A percentile compares a stretch with the other conserved stretches of the same genome.
phyloP scores from a whole-genome alignment of 1,284 basidiomycete species.

The Mycena sp. region DNA sequence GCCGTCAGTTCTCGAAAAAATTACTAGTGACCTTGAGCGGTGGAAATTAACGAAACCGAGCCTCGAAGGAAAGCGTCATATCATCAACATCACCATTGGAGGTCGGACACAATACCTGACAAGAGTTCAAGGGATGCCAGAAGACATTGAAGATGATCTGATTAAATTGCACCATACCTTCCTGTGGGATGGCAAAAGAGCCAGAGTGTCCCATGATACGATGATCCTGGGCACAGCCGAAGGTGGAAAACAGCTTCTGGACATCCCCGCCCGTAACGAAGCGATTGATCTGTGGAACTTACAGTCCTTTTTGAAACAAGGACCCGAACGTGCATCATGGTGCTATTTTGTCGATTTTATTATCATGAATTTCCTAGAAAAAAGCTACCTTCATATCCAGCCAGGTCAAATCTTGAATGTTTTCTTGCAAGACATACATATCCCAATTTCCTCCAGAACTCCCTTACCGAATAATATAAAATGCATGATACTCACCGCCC shows the following conservation, averaged over 20 bases:
- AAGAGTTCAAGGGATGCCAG: conserved; percentile 14
- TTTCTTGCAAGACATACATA: no score
- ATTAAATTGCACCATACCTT: neutral
- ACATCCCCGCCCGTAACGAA: conserved; percentile 5
- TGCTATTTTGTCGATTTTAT: conserved; percentile 7
- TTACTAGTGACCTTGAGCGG: conserved; percentile 12
- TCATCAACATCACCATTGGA: conserved; percentile 25
- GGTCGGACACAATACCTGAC: conserved; percentile 35
- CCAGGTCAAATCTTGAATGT: no score
- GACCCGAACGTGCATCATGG: conserved; percentile 1
- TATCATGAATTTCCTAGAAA: neutral
- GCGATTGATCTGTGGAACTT: neutral
- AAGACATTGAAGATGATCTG: conserved; percentile 52
- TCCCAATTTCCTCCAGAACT: neutral
- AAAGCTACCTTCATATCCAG: no score
- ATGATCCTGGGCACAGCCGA: neutral
- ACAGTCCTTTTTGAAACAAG: neutral
- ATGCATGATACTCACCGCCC: neutral
- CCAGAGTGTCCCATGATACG: neutral
- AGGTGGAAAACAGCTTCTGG: conserved; percentile 18
- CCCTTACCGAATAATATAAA: neutral
- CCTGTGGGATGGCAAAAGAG: neutral
- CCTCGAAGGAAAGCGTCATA: conserved; percentile 5
- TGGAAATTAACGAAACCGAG: conserved; percentile 14
- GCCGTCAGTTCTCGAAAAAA: conserved; percentile 16